phyloP scores from a whole-genome alignment of 2,329 filamentous ascomycete genomes.

The Cercospora sojina region DNA sequence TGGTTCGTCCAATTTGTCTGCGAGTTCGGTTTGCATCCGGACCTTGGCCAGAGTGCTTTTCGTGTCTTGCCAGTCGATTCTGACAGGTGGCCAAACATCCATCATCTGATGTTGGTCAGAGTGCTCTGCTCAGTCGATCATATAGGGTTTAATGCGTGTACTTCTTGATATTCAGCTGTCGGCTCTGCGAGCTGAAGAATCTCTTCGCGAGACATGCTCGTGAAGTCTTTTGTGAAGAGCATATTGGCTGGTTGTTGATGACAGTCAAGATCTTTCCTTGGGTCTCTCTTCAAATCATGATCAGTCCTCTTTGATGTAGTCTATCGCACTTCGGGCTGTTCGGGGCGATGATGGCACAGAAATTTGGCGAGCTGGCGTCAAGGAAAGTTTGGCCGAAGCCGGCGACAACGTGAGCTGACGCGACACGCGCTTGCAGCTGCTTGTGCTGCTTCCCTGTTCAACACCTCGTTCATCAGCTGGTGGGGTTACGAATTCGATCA shows the following conservation, averaged over 20 bases:
- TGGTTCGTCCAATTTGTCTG: slow-evolving; percentile 22
- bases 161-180: slow-evolving; percentile 22
- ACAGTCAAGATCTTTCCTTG: not conserved
- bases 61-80: slow-evolving; percentile 19
- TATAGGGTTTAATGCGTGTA: not conserved
- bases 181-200: slow-evolving; percentile 22
- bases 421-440: not conserved
- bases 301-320: not conserved
- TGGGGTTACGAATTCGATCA: not conserved
- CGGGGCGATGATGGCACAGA: not conserved
- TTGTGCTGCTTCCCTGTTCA: not conserved
- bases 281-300: not conserved
- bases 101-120: slow-evolving; percentile 16
- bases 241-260: not conserved
- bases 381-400: not conserved
- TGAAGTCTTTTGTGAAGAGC: slow-evolving; percentile 19
- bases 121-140: not conserved
- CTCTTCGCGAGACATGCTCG: slow-evolving; percentile 21
- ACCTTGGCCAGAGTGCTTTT: slow-evolving; percentile 14
- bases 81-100: slow-evolving; percentile 20
- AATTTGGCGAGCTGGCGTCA: not conserved
- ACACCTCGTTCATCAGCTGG: too few species aligned
- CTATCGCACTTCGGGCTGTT: not conserved
- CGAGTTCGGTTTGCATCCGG: slow-evolving; percentile 19
- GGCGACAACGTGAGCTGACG: not conserved